phyloP scores from a whole-genome alignment of 2,329 filamentous ascomycete genomes.

The Fusarium sp. region DNA sequence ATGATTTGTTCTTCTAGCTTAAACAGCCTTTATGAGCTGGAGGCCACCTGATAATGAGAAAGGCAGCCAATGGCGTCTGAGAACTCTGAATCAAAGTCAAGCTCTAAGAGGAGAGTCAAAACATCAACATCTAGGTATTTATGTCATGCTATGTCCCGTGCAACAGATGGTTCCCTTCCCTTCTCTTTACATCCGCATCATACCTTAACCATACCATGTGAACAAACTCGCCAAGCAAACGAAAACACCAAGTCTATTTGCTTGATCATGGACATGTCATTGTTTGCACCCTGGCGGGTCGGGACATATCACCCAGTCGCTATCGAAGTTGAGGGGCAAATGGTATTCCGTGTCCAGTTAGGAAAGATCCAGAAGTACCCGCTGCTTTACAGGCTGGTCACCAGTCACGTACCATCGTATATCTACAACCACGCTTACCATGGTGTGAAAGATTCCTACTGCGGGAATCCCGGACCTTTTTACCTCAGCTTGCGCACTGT shows the following conservation, averaged over 20 bases:
- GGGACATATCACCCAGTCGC: not conserved
- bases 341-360: too few relatives aligned
- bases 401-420: not conserved
- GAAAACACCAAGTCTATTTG: not conserved
- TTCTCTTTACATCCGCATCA: too few relatives aligned
- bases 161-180: too few relatives aligned
- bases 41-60: not conserved
- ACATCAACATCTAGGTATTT: not conserved
- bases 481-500: not conserved
- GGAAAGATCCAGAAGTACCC: not conserved
- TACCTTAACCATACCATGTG: not conserved
- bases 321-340: not conserved
- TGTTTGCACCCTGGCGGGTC: fast-evolving
- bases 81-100: not conserved
- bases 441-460: not conserved
- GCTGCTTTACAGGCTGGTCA: not conserved
- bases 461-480: too few relatives aligned
- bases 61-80: not conserved
- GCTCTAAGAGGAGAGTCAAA: not conserved
- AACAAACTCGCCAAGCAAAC: not conserved
- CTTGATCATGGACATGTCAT: not conserved
- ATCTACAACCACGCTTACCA: not conserved
- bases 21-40: fast-evolving
- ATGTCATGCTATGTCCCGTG: not conserved
- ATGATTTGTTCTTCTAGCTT: not conserved